Percentiles rank a stretch among this genome's conserved stretches.
These are phyloP conservation scores for Phialemonium atrogriseum DNA, from an alignment of 2,329 filamentous ascomycete genomes.

Conservation along the genomic window DNA sequence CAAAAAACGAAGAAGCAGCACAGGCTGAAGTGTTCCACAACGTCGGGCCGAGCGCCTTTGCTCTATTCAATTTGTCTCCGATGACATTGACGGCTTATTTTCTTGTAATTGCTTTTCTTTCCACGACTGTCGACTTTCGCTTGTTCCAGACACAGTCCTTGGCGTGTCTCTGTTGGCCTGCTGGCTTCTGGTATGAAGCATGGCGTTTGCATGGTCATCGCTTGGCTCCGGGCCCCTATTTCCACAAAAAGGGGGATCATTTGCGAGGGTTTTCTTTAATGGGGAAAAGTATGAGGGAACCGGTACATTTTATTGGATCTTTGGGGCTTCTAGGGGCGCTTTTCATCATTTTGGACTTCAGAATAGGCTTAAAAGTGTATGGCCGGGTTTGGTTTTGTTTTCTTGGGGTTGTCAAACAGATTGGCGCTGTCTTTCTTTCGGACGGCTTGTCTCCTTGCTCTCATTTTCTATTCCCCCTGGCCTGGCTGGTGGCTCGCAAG, in stretches of 20 bases:
- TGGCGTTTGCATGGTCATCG: background rate
- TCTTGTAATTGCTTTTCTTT: constrained; percentile 1
- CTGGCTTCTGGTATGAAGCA: constrained; percentile 1
- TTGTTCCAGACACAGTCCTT: background rate
- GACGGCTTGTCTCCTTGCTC: too few species aligned
- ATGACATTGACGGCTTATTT: too few species aligned
- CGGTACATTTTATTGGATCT: constrained; percentile 2
- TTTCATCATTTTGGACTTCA: constrained; percentile 1
- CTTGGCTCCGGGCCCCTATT: background rate
- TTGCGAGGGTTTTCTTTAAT: background rate
- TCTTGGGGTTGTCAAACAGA: too few species aligned
- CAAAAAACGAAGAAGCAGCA: too few species aligned
- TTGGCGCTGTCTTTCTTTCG: too few species aligned
- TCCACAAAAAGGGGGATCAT: background rate
- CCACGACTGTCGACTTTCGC: background rate
- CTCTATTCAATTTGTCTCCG: too few species aligned
- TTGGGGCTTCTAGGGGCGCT: background rate
- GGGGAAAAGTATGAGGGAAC: background rate
- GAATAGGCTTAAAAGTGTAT: too few species aligned
- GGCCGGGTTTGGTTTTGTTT: too few species aligned
- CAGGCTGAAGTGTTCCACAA: too few species aligned
- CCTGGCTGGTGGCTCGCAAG: too few species aligned
- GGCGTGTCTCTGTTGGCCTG: background rate
- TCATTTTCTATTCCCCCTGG: too few species aligned
- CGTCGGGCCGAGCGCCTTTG: too few species aligned